Evolutionary conservation across 192 early-diverging fungal species (phyloP).

Genomic region (Backusella mclennaniae): DNA sequence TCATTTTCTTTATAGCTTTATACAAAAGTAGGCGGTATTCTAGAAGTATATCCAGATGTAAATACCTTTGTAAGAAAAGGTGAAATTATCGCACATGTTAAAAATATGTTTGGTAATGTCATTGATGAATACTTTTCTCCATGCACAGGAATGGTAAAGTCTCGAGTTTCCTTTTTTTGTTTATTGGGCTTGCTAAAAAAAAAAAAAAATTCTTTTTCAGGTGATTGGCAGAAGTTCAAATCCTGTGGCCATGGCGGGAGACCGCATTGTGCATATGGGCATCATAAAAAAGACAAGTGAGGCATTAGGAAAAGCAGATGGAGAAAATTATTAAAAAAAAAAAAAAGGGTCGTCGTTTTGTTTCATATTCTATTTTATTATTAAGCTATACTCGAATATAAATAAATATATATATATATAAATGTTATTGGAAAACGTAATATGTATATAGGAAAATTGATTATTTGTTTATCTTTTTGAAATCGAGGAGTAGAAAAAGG

Average conservation of each 20-base stretch:
- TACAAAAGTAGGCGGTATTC: constrained; percentile 78
- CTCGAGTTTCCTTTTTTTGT: not conserved
- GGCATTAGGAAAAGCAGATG: constrained; percentile 18
- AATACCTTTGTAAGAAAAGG: constrained; percentile 81
- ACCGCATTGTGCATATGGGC: constrained; percentile 85
- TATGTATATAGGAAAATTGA: not conserved
- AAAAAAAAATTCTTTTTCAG: constrained; percentile 15
- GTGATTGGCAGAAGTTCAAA: constrained; percentile 77
- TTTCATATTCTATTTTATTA: not conserved
- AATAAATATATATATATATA: not conserved
- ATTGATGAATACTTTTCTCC: constrained; percentile 81
- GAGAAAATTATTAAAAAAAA: constrained; percentile 24
- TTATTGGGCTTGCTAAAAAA: constrained; percentile 20
- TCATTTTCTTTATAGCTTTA: constrained; percentile 69
- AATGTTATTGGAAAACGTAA: not conserved
- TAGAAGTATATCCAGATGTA: constrained; percentile 80
- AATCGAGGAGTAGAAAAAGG: not conserved
- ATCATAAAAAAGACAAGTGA: constrained; percentile 42
- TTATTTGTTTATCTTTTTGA: not conserved
- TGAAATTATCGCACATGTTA: constrained; percentile 78
- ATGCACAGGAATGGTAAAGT: constrained; percentile 63
- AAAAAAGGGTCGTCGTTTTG: not conserved
- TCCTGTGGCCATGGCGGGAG: constrained; percentile 84
- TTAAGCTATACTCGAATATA: not conserved
- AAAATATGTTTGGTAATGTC: constrained; percentile 87